phyloP scores from a whole-genome alignment of 2,329 filamentous ascomycete genomes.

The Amylocarpus encephaloides region DNA sequence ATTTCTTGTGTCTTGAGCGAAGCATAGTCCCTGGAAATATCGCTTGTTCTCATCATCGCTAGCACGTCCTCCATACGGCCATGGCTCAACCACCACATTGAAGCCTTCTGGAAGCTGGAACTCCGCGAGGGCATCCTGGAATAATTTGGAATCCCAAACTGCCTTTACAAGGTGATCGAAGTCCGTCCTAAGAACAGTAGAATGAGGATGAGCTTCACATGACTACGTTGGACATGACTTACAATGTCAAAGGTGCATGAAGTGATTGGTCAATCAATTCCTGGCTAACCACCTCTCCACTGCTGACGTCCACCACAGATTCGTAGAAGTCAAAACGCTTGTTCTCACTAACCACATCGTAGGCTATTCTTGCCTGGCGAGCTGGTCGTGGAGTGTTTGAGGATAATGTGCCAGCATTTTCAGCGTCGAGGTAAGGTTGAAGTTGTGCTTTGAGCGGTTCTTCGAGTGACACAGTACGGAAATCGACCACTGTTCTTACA shows the following conservation, averaged over 20 bases:
- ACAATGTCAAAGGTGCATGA: background rate
- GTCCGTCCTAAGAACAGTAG: constrained; percentile 53
- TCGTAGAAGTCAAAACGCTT: constrained; percentile 49
- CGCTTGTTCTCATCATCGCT: constrained; percentile 38
- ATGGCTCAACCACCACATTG: constrained; percentile 54
- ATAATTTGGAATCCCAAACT: constrained; percentile 47
- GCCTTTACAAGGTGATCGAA: constrained; percentile 51
- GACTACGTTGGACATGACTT: background rate
- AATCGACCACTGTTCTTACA: constrained; percentile 40
- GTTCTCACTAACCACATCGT: background rate
- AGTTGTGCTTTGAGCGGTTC: constrained; percentile 50
- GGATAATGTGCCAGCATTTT: constrained; percentile 36
- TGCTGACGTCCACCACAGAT: constrained; percentile 45
- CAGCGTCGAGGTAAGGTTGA: constrained; percentile 44
- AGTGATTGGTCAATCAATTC: constrained; percentile 43
- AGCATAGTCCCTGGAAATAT: constrained; percentile 59
- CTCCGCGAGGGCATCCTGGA: constrained; percentile 55
- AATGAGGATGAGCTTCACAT: constrained; percentile 41
- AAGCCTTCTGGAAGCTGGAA: constrained; percentile 54
- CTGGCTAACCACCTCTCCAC: constrained; percentile 47
- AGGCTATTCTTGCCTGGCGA: constrained; percentile 38
- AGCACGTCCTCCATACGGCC: constrained; percentile 53
- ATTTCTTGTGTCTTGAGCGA: constrained; percentile 55
- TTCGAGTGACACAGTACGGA: constrained; percentile 52
- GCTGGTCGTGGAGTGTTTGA: constrained; percentile 36